Base-by-base conservation (phyloP, 176 grass and related monocot species). In the Eragrostis nindensis region DNA sequence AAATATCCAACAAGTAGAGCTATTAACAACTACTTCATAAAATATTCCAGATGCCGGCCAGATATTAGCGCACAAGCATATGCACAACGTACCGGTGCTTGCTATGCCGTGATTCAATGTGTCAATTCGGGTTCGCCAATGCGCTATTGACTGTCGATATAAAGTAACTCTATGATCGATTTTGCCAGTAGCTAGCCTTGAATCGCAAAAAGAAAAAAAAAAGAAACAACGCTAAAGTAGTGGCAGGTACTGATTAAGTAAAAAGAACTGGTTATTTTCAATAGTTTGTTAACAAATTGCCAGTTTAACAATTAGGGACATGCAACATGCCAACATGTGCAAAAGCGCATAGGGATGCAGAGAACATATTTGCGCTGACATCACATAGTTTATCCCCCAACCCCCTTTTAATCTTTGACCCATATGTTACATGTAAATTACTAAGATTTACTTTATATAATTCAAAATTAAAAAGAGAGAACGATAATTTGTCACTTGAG, bases 271-370 rank as follows among this genome's bases (percentile, higher is more conserved):
- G n/a, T 52, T 32, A 78, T n/a, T 53, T 4, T 15, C 27, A 60
- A 12, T 25, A 48, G 9, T 38, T 44, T 73, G 40, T 49, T 63
- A 39, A n/a, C 74, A 88, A 67, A 78, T 88, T 83, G 68, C 26
- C 39, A 16, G 54, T 78, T 78, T 54, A 44, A 56, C 36, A 55
- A 55, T 55, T n/a, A 55, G 18, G 21, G 19, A 29, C 47, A 83
- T 57, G 66, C 57, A 39, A 50, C 75, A 48, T 38, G 47, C 14
- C 57, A 39, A 50, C 75, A 48, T 38, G 47, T 13, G 11, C n/a
- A 54, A 82, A 18, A 61, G 32, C 32, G 4, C 32, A 36, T 36
- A 36, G 32, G 4, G 32, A 36, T 36, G 32, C 32, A 36, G 32
- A 36, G 32, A 36, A 36, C 32, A 36, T 36, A 36, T 19, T 55